phyloP scores from a whole-genome alignment of 345 rosid species.

The Viola odorata region DNA sequence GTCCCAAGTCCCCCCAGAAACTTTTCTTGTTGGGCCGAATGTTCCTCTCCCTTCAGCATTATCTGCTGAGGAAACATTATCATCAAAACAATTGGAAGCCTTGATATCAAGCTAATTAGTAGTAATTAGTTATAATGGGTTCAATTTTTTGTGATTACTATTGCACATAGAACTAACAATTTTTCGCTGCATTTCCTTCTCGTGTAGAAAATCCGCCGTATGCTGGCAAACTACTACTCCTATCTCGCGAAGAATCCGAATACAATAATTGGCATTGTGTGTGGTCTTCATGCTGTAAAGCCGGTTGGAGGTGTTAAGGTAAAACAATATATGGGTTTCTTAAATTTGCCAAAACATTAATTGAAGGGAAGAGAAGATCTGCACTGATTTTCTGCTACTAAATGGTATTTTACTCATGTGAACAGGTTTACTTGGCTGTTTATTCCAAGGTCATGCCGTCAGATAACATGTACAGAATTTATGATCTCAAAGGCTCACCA shows the following conservation, averaged over 20 bases:
- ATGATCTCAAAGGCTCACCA: conserved; percentile 56
- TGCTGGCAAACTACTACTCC: conserved; percentile 41
- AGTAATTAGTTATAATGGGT: neutral
- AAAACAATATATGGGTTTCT: neutral
- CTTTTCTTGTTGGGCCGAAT: neutral
- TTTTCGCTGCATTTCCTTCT: neutral
- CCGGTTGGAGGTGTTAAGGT: conserved; percentile 55
- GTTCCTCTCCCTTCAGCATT: neutral
- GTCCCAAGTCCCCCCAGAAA: neutral
- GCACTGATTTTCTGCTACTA: neutral
- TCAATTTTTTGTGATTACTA: neutral
- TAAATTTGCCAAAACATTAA: neutral
- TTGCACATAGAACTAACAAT: neutral
- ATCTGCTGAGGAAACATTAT: neutral
- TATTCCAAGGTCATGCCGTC: conserved; percentile 33
- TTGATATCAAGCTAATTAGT: neutral
- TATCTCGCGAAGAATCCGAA: conserved; percentile 33
- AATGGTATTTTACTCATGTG: neutral
- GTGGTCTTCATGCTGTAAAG: conserved; percentile 47
- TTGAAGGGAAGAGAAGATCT: neutral
- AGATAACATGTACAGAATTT: conserved; percentile 33
- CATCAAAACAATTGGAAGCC: neutral
- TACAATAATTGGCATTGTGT: conserved; percentile 34
- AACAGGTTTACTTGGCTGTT: conserved; percentile 57
- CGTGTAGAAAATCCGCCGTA: conserved; percentile 34